These are phyloP conservation scores for Capsicum baccatum DNA, from an alignment of 257 asterid species.

Conservation along the genomic window DNA sequence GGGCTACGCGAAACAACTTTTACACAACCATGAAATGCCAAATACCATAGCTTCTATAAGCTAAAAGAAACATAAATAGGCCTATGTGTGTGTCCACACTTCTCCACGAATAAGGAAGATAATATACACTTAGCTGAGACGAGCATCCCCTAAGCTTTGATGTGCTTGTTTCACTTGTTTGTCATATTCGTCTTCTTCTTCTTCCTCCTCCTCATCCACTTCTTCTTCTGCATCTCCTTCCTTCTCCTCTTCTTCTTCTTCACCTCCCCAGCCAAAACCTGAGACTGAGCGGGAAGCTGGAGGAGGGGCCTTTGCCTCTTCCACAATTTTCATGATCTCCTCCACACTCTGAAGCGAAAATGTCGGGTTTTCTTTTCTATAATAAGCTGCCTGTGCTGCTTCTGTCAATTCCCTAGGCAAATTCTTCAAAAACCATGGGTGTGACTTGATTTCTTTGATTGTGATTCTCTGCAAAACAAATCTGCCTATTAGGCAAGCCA, in stretches of 20 bases:
- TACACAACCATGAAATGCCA: constrained; percentile 23
- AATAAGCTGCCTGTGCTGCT: constrained; percentile 66
- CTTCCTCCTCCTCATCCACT: constrained; percentile 51
- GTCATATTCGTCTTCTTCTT: constrained; percentile 79
- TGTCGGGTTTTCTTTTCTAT: constrained; percentile 68
- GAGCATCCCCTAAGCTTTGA: constrained; percentile 68
- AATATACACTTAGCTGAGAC: constrained; percentile 42
- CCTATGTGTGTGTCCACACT: not conserved
- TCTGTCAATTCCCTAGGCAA: constrained; percentile 79
- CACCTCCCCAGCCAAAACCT: constrained; percentile 80
- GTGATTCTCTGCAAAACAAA: constrained; percentile 62
- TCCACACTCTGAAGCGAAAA: constrained; percentile 66
- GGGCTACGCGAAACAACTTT: constrained; percentile 4
- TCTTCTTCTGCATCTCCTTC: constrained; percentile 54
- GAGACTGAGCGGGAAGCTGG: constrained; percentile 62
- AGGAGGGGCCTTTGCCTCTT: constrained; percentile 70
- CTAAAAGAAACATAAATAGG: not conserved
- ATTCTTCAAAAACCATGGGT: constrained; percentile 86
- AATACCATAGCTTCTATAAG: constrained; percentile 22
- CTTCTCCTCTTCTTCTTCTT: constrained; percentile 59
- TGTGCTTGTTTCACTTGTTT: constrained; percentile 79
- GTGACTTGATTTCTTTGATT: constrained; percentile 67
- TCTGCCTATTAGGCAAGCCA: not conserved
- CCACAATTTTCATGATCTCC: constrained; percentile 75
- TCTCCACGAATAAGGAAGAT: not conserved